Conservation (phyloP, 2,329 filamentous ascomycete species). For the Arthrobotrys musiformis region DNA sequence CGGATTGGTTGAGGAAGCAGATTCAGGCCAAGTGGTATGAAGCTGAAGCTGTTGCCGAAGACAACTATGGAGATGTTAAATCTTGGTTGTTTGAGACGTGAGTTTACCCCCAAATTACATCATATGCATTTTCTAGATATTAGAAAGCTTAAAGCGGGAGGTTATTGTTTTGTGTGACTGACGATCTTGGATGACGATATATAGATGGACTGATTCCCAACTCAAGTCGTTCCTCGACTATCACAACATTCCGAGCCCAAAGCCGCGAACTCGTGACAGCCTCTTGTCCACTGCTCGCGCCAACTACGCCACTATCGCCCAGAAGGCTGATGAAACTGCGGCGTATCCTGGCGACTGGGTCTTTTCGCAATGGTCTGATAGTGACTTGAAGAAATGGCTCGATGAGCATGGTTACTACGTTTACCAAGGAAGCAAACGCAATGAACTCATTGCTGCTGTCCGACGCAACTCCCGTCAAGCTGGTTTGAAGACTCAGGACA, state of each 20-base stretch:
- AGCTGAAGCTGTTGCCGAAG: conserved; percentile 78
- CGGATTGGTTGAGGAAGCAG: conserved; percentile 74
- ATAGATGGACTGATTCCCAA: conserved; percentile 89
- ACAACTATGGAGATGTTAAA: conserved; percentile 77
- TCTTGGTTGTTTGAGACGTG: conserved; percentile 92
- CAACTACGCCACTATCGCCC: conserved; percentile 81
- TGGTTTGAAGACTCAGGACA: conserved; percentile 74
- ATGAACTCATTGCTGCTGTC: conserved; percentile 86
- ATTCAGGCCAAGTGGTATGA: conserved; percentile 82
- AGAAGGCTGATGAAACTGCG: conserved; percentile 78
- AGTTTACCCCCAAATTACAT: conserved; percentile 57
- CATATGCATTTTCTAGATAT: conserved; percentile 41
- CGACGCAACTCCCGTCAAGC: conserved; percentile 89
- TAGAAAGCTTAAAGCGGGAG: too few species aligned
- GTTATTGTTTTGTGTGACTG: conserved; percentile 45
- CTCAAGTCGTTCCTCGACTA: conserved; percentile 93
- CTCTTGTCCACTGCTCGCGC: conserved; percentile 80
- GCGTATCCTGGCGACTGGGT: conserved; percentile 96
- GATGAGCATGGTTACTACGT: conserved; percentile 86
- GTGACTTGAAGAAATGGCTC: conserved; percentile 74
- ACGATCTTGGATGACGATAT: background rate
- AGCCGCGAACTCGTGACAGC: conserved; percentile 85
- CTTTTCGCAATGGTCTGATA: conserved; percentile 76
- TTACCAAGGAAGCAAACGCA: conserved; percentile 83
- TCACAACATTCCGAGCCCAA: conserved; percentile 84